A percentile compares a stretch with the other conserved stretches of the same genome.
Evolutionary conservation across 345 rosid species (phyloP).

Genomic region (Microcos paniculata): DNA sequence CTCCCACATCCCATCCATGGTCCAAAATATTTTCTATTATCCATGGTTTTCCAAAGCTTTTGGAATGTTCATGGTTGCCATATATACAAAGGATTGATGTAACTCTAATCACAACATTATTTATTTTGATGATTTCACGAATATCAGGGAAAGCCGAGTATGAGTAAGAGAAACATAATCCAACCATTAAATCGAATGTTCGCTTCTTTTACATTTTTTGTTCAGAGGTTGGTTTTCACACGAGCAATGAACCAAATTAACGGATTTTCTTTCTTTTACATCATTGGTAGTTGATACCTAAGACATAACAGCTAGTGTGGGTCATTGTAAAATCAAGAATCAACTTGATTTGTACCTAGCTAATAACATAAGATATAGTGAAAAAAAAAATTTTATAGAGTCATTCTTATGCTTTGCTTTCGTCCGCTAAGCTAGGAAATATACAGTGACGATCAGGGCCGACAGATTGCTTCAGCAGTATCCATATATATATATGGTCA

Average conservation of each 20-base stretch:
- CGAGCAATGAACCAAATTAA: not conserved
- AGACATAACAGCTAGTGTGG: not conserved
- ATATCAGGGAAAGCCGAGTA: too few relatives aligned
- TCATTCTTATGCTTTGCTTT: not conserved
- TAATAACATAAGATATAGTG: not conserved
- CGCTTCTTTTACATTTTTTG: not conserved
- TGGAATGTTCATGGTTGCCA: not conserved
- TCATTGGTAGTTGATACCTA: not conserved
- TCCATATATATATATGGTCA: not conserved
- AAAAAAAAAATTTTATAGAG: not conserved
- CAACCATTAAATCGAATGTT: too few relatives aligned
- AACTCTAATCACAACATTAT: not conserved
- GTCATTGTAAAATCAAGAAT: not conserved
- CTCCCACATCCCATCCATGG: not conserved
- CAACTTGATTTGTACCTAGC: not conserved
- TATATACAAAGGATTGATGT: not conserved
- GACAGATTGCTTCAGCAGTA: not conserved
- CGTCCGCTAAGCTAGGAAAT: not conserved
- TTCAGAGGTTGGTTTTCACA: not conserved
- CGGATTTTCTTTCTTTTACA: not conserved
- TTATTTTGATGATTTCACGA: too few relatives aligned
- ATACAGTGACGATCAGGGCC: not conserved
- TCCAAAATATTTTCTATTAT: not conserved
- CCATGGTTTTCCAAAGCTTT: not conserved
- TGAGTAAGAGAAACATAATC: too few relatives aligned